Evolutionary conservation across 495 filamentous ascomycete genomes (phyloP), one percentile per base, ranked within the genome.

Genomic region (Lasiosphaeria hispida): DNA sequence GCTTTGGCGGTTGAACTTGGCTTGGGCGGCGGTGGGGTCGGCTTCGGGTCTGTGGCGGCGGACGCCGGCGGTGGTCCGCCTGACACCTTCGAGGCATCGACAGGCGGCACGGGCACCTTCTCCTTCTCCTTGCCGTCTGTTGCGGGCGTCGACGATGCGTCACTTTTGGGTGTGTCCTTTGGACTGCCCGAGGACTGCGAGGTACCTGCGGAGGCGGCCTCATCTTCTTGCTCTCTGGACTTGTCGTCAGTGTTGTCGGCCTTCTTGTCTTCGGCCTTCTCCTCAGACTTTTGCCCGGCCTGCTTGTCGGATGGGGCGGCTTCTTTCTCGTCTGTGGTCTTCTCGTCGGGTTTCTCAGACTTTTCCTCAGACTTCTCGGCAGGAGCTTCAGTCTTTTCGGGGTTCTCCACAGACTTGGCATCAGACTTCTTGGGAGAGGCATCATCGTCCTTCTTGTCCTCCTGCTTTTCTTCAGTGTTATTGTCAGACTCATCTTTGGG

Each of bases 101-200:
- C 65, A 4, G 70, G 65, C 7, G 72, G 63, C 1, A 71, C 65
- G 3, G 65, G 60, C 7, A 70, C 65, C 62, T 71, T 70, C 33
- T 72, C 67, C 48, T 65, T 61, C 33, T 59, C 55, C 37, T 68
- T 60, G 39, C 57, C 53, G 15, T 64, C 60, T 10, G 57, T 44
- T 13, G 56, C 60, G 2, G 49, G 48, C 3, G 64, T 59, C 4
- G 60, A 47, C 1, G 71, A 61, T 10, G 55, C 19, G 14, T 69
- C 66, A 33, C 60, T 71, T 56, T 68, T 71, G 14, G 71, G 71
- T 0, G 71, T 74, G 48, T 64, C 41, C 8, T 63, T 52, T 7
- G 67, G 62, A 19, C 61, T 65, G 38, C 63, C 56, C 2, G 65
- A 59, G 13, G 67, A 64, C 37, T 55, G 44, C 19, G 66, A 66